Evolutionary conservation across 768 basidiomycete species (phyloP), one percentile per base, ranked within the genome.

Genomic region (Coprinellus micaceus): DNA sequence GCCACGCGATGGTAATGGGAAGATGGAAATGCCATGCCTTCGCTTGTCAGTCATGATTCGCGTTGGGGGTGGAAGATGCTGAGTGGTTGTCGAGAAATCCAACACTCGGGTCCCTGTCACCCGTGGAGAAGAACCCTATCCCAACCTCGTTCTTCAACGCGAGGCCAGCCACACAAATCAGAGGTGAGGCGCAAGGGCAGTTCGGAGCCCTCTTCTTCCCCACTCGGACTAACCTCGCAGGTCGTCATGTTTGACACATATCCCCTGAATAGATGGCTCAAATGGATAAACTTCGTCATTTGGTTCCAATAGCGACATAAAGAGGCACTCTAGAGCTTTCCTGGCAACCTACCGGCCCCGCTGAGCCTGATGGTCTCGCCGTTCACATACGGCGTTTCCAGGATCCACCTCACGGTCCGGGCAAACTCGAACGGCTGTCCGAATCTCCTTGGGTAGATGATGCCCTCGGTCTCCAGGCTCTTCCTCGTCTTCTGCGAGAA

Each of bases 311-410:
- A 13, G 33, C 33, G 7, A 33, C 33, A 33, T 6, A 33, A 33
- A n/a, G n/a, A n/a, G n/a, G n/a, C n/a, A n/a, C n/a, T n/a, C 45
- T 63, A 76, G 39, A 77, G 57, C 58, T 70, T 74, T 26, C 69
- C 71, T 28, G 76, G 74, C 26, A 77, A 58, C 51, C 75, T 66
- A 13, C 71, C 74, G 2, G 66, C 81, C 2, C 77, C 79, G 54
- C 76, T 80, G 53, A 81, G 63, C 53, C 78, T 69, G 21, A 81
- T 71, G 2, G 73, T 75, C 66, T 82, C 79, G 28, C 81, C 83
- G 64, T 84, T 84, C 15, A 83, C 74, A 69, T 80, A 82, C 3
- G 75, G 68, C 57, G 77, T 77, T 58, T 80, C 79, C 45, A 82
- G 59, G 26, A 80, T 72, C 75, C 77, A 80, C 45, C 72, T 64